Base-by-base conservation (phyloP, 805 yeast genomes). In the Candida fluviatilis region DNA sequence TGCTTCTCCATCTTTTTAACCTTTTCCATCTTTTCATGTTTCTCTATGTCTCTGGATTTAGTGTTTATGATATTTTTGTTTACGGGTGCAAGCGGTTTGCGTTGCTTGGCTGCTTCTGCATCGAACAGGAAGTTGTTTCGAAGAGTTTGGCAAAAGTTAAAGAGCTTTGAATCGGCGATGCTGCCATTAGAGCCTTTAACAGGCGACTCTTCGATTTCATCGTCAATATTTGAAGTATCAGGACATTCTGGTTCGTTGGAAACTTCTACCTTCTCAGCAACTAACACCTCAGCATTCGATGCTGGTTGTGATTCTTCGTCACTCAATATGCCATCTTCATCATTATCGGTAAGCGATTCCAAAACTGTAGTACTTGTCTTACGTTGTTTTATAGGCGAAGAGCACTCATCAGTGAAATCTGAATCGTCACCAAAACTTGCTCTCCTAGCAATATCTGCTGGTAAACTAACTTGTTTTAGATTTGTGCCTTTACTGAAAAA, bases 191-290 rank as follows among this genome's bases (percentile, higher is more conserved):
- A 18, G 8, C 16, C 23, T 19, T 65, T 66, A 5, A 60, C 50
- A 3, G 73, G 72, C 3, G 73, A 66, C 42, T 66, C 72, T 37
- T 66, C 73, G 7, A 66, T 53, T 21, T 62, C 69, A 31, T 64
- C 15, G 8, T 33, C 35, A 23, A 13, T 33, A 5, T 33, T 28
- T 5, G 28, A 26, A 26, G 7, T 26, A 13, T 26, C 15, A 5
- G 15, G 29, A 13, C 7, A 11, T 8, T 23, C 25, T 8, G 11
- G 25, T 23, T 23, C n/a, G n/a, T n/a, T n/a, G n/a, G n/a, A n/a
- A n/a, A n/a, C n/a, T n/a, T n/a, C n/a, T n/a, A n/a, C n/a, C n/a
- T n/a, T n/a, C n/a, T n/a, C n/a, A n/a, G n/a, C n/a, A n/a, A n/a
- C n/a, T n/a, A n/a, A n/a, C n/a, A n/a, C n/a, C n/a, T n/a, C n/a